Percentiles rank a stretch among this genome's conserved stretches.
Evolutionary conservation across 495 filamentous ascomycete species (phyloP).

Genomic region (Penicillium turbatum): DNA sequence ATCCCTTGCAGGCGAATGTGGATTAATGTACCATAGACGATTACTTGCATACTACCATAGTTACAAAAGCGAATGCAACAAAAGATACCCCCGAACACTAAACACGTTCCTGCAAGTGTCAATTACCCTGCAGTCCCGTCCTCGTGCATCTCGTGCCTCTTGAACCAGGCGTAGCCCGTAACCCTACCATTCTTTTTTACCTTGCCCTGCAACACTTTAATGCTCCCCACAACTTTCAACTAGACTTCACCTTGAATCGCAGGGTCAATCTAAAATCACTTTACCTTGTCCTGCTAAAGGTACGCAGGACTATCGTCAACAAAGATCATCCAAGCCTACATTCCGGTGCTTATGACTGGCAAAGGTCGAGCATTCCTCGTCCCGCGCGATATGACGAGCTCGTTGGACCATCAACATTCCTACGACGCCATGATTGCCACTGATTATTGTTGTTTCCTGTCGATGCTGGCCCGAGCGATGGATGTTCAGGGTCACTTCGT

Average conservation of each 20-base stretch:
- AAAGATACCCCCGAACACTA: slow-evolving; percentile 29
- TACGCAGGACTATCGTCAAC: neutral
- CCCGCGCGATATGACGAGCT: slow-evolving; percentile 17
- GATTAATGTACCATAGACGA: slow-evolving; percentile 27
- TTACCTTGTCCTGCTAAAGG: slow-evolving; percentile 6
- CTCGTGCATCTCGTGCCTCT: slow-evolving; percentile 27
- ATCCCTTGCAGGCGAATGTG: slow-evolving; percentile 37
- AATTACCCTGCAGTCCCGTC: slow-evolving; percentile 28
- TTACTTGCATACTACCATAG: slow-evolving; percentile 25
- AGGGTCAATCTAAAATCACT: slow-evolving; percentile 15
- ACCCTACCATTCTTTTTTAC: slow-evolving; percentile 3
- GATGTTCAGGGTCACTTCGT: slow-evolving; percentile 23
- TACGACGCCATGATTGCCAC: slow-evolving; percentile 28
- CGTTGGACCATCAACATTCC: slow-evolving; percentile 38
- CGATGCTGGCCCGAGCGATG: slow-evolving; percentile 22
- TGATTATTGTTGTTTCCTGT: slow-evolving; percentile 20
- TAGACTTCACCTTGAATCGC: slow-evolving; percentile 19
- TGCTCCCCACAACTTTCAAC: slow-evolving; percentile 11
- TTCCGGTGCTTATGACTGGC: slow-evolving; percentile 27
- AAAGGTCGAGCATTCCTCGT: slow-evolving; percentile 28
- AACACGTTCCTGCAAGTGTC: slow-evolving; percentile 43
- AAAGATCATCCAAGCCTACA: slow-evolving; percentile 30
- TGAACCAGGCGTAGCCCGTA: slow-evolving; percentile 19
- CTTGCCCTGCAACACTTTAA: slow-evolving; percentile 14
- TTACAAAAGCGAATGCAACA: slow-evolving; percentile 7